phyloP scores from a whole-genome alignment of 2,329 filamentous ascomycete genomes.

The Bipolaris zeicola region DNA sequence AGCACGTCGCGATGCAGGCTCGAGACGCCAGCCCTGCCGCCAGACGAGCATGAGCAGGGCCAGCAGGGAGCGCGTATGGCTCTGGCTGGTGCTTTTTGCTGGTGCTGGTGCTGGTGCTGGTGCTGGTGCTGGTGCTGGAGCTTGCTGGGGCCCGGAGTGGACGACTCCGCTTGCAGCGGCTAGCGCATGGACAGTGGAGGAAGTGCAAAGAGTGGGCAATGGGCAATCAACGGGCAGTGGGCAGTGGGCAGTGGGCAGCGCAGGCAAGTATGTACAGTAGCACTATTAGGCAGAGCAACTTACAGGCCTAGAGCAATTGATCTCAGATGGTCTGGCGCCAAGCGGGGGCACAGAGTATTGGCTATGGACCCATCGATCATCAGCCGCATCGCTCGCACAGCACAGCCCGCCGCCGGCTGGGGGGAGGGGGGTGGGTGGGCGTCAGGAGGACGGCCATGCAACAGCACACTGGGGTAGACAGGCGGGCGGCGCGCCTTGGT shows the following conservation, averaged over 20 bases:
- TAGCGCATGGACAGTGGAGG: slow-evolving; percentile 39
- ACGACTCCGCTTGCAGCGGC: slow-evolving; percentile 46
- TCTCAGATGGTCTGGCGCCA: slow-evolving; percentile 48
- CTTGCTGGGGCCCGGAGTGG: slow-evolving; percentile 35
- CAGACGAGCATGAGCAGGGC: slow-evolving; percentile 15
- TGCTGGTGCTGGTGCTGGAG: slow-evolving; percentile 14
- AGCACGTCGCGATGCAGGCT: slow-evolving; percentile 24
- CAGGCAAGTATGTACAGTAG: no score
- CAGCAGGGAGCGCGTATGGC: slow-evolving; percentile 39
- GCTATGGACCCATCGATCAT: slow-evolving; percentile 40
- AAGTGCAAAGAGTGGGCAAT: slow-evolving; percentile 31
- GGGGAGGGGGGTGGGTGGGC: slow-evolving; percentile 1
- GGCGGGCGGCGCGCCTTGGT: not conserved
- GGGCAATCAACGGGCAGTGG: not conserved
- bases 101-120: no score
- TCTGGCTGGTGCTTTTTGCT: no score
- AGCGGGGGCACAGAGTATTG: slow-evolving; percentile 44
- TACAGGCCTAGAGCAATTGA: slow-evolving; percentile 46
- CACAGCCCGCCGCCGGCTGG: slow-evolving; percentile 22
- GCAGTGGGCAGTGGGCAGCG: no score
- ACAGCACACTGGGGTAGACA: not conserved
- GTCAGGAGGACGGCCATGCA: slow-evolving; percentile 17
- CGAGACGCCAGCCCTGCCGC: slow-evolving; percentile 42
- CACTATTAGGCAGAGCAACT: not conserved
- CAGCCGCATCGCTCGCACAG: slow-evolving; percentile 44